Percentiles rank a stretch among this genome's conserved stretches.
These are phyloP conservation scores for Lentithecium fluviatile DNA, from an alignment of 495 filamentous ascomycete species.

Conservation along the genomic window DNA sequence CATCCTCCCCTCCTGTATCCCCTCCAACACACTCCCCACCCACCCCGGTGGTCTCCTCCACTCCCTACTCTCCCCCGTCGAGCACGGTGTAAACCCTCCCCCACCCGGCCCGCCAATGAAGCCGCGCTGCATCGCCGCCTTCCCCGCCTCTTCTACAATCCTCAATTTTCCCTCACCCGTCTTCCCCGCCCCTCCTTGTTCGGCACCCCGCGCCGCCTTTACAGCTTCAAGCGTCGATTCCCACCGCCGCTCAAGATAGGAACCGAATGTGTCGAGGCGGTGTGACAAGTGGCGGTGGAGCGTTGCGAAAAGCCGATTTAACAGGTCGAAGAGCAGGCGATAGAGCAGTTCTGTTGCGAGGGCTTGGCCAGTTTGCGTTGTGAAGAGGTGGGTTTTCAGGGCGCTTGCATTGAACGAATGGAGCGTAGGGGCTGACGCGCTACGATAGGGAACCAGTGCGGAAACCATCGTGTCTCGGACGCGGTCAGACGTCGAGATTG, in stretches of 20 bases:
- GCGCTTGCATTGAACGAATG: too few relatives aligned
- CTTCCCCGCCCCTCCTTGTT: neutral
- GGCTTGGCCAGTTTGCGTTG: slow-evolving; percentile 27
- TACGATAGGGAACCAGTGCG: too few relatives aligned
- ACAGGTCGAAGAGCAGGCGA: slow-evolving; percentile 24
- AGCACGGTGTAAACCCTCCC: neutral
- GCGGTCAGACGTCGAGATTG: too few relatives aligned
- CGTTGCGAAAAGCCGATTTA: slow-evolving; percentile 11
- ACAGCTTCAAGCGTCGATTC: neutral
- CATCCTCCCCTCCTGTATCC: slow-evolving; percentile 15
- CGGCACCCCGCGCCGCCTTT: neutral
- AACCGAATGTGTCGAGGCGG: slow-evolving; percentile 10
- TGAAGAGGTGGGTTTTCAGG: too few relatives aligned
- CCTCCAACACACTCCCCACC: slow-evolving; percentile 17
- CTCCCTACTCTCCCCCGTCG: neutral
- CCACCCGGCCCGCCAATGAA: neutral
- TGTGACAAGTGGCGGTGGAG: slow-evolving; percentile 13
- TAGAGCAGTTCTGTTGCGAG: slow-evolving; percentile 32
- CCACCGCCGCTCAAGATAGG: slow-evolving; percentile 11
- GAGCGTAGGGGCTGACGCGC: too few relatives aligned
- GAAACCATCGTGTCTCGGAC: too few relatives aligned
- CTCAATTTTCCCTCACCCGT: neutral
- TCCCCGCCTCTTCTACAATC: slow-evolving; percentile 17
- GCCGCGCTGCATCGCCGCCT: slow-evolving; percentile 8
- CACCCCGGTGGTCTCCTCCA: slow-evolving; percentile 16